Evolutionary conservation across 495 filamentous ascomycete genomes (phyloP).

Genomic region (Hyaloscypha hepaticicola): DNA sequence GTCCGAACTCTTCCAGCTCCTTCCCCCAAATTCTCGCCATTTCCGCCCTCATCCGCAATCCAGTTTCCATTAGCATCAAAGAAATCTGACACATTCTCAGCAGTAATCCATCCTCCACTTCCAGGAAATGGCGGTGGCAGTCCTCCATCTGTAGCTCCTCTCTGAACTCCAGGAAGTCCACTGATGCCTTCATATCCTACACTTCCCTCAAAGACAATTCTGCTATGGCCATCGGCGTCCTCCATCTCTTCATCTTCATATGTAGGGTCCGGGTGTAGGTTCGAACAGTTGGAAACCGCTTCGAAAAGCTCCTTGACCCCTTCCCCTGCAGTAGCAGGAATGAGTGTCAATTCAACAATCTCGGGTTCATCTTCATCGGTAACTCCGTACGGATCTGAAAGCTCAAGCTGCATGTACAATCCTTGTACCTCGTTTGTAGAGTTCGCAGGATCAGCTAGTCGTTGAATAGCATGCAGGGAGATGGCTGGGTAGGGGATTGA

Average conservation of each 20-base stretch:
- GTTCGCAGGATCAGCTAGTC: slow-evolving; percentile 41
- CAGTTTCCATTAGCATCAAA: slow-evolving; percentile 57
- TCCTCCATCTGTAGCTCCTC: slow-evolving; percentile 46
- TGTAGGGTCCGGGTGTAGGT: slow-evolving; percentile 83
- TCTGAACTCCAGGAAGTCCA: slow-evolving; percentile 46
- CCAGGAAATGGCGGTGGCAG: slow-evolving; percentile 78
- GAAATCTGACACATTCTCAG: slow-evolving; percentile 86
- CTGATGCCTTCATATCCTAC: slow-evolving; percentile 44
- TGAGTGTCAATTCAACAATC: slow-evolving; percentile 70
- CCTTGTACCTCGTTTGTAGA: slow-evolving; percentile 49
- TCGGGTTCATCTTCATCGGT: slow-evolving; percentile 67
- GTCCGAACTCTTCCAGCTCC: slow-evolving; percentile 46
- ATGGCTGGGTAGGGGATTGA: slow-evolving; percentile 86
- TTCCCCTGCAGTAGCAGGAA: slow-evolving; percentile 39
- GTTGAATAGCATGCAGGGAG: slow-evolving; percentile 83
- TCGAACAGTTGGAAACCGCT: slow-evolving; percentile 81
- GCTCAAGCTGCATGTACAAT: slow-evolving; percentile 78
- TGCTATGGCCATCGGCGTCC: slow-evolving; percentile 50
- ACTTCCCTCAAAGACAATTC: slow-evolving; percentile 58
- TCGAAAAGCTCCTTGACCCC: slow-evolving; percentile 59
- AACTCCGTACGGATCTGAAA: slow-evolving; percentile 40
- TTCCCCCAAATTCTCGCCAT: slow-evolving; percentile 30
- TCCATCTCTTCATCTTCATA: slow-evolving; percentile 50
- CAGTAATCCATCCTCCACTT: slow-evolving; percentile 92
- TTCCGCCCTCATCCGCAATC: slow-evolving; percentile 45